These are phyloP conservation scores for Gigaspora rosea DNA, from an alignment of 192 early-diverging fungal genomes.

Conservation along the genomic window DNA sequence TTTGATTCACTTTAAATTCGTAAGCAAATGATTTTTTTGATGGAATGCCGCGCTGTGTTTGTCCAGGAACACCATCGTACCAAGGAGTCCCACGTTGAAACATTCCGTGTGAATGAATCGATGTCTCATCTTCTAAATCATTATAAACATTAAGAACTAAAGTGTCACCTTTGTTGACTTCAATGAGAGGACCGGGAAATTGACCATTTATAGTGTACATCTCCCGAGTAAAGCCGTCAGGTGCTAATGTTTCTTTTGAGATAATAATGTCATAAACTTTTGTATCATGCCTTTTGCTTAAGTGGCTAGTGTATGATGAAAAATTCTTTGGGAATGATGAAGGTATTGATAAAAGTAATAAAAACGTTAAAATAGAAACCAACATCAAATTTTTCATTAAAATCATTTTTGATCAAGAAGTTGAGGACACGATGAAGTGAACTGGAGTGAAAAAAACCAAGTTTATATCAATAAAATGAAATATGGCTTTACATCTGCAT, in stretches of 20 bases:
- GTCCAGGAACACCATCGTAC: constrained; percentile 13
- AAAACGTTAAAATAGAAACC: too few relatives aligned
- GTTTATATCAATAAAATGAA: too few relatives aligned
- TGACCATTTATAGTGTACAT: constrained; percentile 49
- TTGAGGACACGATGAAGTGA: too few relatives aligned
- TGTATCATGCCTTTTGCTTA: too few relatives aligned
- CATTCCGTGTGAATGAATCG: constrained; percentile 21
- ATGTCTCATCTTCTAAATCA: neutral
- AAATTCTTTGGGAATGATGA: too few relatives aligned
- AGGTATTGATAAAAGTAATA: too few relatives aligned
- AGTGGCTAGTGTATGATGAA: too few relatives aligned
- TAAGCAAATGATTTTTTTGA: constrained; percentile 37
- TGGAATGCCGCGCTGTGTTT: constrained; percentile 41
- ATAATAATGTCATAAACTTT: too few relatives aligned
- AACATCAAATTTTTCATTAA: too few relatives aligned
- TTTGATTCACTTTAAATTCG: constrained; percentile 38
- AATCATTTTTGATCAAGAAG: too few relatives aligned
- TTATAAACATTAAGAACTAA: constrained; percentile 46
- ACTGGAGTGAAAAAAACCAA: too few relatives aligned
- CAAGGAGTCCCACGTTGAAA: constrained; percentile 25
- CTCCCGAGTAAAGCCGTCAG: constrained; percentile 41
- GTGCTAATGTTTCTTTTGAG: constrained; percentile 33
- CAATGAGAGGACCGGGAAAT: constrained; percentile 55
- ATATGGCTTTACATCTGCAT: too few relatives aligned
- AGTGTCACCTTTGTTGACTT: constrained; percentile 49